A percentile compares a stretch with the other conserved stretches of the same genome.
phyloP scores from a whole-genome alignment of 2,329 filamentous ascomycete genomes.

The Aspergillus uvarum region DNA sequence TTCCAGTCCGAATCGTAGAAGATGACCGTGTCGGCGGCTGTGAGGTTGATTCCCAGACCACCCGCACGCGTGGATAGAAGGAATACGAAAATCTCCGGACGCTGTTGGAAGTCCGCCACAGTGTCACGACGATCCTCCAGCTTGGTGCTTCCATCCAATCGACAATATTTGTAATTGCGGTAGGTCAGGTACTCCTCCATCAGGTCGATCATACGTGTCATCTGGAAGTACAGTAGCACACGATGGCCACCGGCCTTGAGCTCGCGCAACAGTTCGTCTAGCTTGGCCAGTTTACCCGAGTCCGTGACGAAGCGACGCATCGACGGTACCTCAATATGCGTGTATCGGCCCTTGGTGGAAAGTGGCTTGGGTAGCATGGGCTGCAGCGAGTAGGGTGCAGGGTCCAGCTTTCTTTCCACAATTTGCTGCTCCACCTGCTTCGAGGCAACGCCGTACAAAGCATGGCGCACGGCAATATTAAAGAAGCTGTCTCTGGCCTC shows the following conservation, averaged over 20 bases:
- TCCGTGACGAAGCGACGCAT: slow-evolving; percentile 98
- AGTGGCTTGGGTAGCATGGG: slow-evolving; percentile 77
- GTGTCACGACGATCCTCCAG: slow-evolving; percentile 95
- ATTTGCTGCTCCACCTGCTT: slow-evolving; percentile 69
- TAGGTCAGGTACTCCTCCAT: slow-evolving; percentile 99
- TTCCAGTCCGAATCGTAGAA: slow-evolving; percentile 99
- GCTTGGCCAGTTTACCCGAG: slow-evolving; percentile 89
- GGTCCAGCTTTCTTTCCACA: slow-evolving; percentile 69
- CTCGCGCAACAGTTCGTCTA: slow-evolving; percentile 82
- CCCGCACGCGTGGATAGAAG: slow-evolving; percentile 92
- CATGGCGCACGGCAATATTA: slow-evolving; percentile 71
- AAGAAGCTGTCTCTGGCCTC: slow-evolving; percentile 74
- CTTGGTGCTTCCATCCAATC: slow-evolving; percentile 94
- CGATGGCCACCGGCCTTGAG: slow-evolving; percentile 92
- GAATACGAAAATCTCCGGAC: slow-evolving; percentile 95
- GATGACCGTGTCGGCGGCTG: slow-evolving; percentile 94
- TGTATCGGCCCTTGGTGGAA: slow-evolving; percentile 80
- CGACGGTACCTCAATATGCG: slow-evolving; percentile 86
- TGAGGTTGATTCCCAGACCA: slow-evolving; percentile 97
- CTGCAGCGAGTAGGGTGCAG: slow-evolving; percentile 53
- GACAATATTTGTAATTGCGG: slow-evolving; percentile 98
- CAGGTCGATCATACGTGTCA: slow-evolving; percentile 99
- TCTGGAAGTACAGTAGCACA: slow-evolving; percentile 98
- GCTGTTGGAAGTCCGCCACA: slow-evolving; percentile 92
- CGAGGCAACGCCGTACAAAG: slow-evolving; percentile 65